Conservation (phyloP, 345 rosid species). For the Melaleuca quinquenervia region DNA sequence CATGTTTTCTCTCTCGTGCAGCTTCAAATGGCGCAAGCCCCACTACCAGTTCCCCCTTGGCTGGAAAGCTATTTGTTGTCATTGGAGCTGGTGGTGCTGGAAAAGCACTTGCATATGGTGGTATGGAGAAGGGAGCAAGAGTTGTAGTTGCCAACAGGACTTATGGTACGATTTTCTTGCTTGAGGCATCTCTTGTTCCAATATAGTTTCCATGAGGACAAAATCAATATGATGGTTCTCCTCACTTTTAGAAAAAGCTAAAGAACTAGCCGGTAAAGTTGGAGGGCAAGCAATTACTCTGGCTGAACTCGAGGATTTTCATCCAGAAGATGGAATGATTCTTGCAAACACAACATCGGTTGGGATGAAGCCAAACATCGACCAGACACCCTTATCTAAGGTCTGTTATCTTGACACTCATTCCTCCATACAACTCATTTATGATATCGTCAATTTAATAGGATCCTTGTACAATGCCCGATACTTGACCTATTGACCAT, state of each 20-base stretch:
- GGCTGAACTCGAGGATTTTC: conserved; percentile 39
- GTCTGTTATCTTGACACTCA: conserved; percentile 3
- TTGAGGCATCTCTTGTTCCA: not conserved
- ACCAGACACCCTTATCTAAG: conserved; percentile 41
- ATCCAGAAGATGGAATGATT: conserved; percentile 53
- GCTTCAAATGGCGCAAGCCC: conserved; percentile 21
- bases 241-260: conserved; percentile 26
- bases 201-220: not conserved
- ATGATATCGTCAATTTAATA: not conserved
- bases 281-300: conserved; percentile 43
- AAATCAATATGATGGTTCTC: not conserved
- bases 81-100: conserved; percentile 72
- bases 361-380: conserved; percentile 48
- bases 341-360: conserved; percentile 52
- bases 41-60: conserved; percentile 32
- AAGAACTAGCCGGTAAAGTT: conserved; percentile 40
- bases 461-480: not conserved
- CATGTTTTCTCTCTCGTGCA: conserved; percentile 1
- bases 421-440: not conserved
- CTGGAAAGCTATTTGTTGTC: conserved; percentile 49
- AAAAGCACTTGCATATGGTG: conserved; percentile 59
- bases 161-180: conserved; percentile 19
- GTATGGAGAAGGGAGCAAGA: conserved; percentile 48
- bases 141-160: conserved; percentile 51
- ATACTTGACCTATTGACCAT: not conserved